phyloP scores from a whole-genome alignment of 371 early-diverging fungal species.

The Mucor sp. region DNA sequence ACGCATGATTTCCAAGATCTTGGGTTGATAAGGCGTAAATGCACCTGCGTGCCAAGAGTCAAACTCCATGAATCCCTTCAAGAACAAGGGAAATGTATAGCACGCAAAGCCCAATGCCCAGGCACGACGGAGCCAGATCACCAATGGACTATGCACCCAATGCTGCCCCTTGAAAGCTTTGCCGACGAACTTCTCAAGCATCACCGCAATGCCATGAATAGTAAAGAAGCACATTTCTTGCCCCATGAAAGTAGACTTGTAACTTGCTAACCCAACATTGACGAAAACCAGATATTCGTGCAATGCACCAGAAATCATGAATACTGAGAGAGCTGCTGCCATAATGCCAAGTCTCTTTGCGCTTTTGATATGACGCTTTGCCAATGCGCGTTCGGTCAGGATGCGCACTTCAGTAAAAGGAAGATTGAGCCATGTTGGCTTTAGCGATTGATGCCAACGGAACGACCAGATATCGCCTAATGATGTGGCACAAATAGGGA shows the following conservation, averaged over 20 bases:
- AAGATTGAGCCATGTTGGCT: constrained; percentile 14
- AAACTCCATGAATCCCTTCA: constrained; percentile 8
- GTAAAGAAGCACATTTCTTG: constrained; percentile 15
- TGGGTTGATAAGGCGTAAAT: constrained; percentile 7
- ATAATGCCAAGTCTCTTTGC: constrained; percentile 7
- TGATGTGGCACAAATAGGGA: constrained; percentile 8
- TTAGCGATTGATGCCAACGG: constrained; percentile 15
- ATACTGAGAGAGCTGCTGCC: constrained; percentile 16
- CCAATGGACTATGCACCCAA: background rate
- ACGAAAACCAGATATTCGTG: constrained; percentile 17
- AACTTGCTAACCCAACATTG: constrained; percentile 8
- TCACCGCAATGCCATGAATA: constrained; percentile 15
- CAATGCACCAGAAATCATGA: constrained; percentile 8
- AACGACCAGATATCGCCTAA: constrained; percentile 15
- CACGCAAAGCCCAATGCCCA: constrained; percentile 16
- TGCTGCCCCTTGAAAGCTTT: constrained; percentile 1
- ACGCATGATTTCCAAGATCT: constrained; percentile 8
- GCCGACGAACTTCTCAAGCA: constrained; percentile 10
- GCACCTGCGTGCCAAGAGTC: constrained; percentile 14
- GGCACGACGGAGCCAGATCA: constrained; percentile 2
- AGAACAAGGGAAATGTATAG: constrained; percentile 11
- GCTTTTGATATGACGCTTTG: background rate
- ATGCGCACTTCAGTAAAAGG: constrained; percentile 11
- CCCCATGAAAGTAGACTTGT: constrained; percentile 5
- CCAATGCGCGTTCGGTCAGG: constrained; percentile 7